Evolutionary conservation across 331 rosid genomes (phyloP).

Genomic region (Phaseolus coccineus): DNA sequence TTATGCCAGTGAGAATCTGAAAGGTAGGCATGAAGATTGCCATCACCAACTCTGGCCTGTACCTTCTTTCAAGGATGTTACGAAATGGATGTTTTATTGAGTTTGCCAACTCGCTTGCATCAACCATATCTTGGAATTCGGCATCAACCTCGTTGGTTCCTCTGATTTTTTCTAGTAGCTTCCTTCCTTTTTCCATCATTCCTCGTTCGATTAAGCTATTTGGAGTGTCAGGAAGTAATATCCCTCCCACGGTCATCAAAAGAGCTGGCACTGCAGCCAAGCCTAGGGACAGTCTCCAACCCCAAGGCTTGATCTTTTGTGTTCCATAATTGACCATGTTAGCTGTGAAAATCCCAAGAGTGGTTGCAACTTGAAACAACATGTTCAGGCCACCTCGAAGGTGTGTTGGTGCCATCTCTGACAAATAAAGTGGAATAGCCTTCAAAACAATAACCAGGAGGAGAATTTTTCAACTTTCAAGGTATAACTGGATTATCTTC

Average conservation of each 20-base stretch:
- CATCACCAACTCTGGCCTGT: conserved; percentile 89
- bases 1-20: conserved; percentile 90
- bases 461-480: conserved; percentile 34
- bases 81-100: conserved; percentile 71
- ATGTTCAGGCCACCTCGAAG: conserved; percentile 91
- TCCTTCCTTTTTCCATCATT: conserved; percentile 59
- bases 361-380: conserved; percentile 98
- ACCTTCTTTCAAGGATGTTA: conserved; percentile 66
- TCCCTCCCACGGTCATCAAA: conserved; percentile 83
- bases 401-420: conserved; percentile 96
- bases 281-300: conserved; percentile 93
- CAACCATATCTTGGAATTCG: conserved; percentile 82
- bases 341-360: conserved; percentile 86
- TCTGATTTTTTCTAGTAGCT: conserved; percentile 68
- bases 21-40: conserved; percentile 87
- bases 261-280: conserved; percentile 82
- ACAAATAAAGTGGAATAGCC: conserved; percentile 92
- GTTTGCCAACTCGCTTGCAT: conserved; percentile 75
- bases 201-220: conserved; percentile 82
- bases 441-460: conserved; percentile 49
- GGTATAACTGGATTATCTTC: conserved; percentile 35
- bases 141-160: conserved; percentile 82
- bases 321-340: conserved; percentile 93
- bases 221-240: conserved; percentile 86
- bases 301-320: conserved; percentile 77